These are phyloP conservation scores for Musa beccarii DNA, from an alignment of 176 grass and related monocot genomes.

Conservation along the genomic window DNA sequence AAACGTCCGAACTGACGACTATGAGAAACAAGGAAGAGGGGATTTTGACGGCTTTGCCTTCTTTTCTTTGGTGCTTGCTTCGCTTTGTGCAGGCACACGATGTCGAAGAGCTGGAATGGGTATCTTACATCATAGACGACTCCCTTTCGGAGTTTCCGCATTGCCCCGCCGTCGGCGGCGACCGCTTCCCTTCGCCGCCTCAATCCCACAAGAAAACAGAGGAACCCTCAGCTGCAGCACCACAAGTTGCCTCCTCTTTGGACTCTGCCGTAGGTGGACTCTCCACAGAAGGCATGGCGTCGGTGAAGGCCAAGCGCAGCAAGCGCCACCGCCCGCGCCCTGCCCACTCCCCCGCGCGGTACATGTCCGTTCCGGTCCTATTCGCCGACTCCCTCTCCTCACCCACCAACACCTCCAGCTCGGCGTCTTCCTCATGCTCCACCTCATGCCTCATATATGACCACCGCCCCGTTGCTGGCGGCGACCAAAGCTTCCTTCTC, in stretches of 20 bases:
- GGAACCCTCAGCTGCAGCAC: neutral
- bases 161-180: conserved; percentile 6
- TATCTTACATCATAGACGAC: conserved; percentile 86
- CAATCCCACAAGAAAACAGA: neutral
- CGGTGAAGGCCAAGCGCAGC: conserved; percentile 78
- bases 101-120: conserved; percentile 86
- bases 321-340: conserved; percentile 37
- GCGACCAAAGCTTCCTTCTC: conserved; percentile 1
- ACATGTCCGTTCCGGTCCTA: conserved; percentile 18
- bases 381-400: conserved; percentile 32
- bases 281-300: conserved; percentile 50
- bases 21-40: conserved; percentile 10
- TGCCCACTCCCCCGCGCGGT: conserved; percentile 10
- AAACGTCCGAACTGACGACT: neutral
- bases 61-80: conserved; percentile 9
- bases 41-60: neutral
- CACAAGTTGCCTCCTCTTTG: conserved; percentile 8
- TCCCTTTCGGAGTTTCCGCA: conserved; percentile 56
- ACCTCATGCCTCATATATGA: conserved; percentile 14
- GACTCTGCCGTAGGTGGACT: conserved; percentile 47
- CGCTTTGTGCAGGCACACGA: conserved; percentile 46
- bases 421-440: conserved; percentile 48
- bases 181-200: conserved; percentile 16
- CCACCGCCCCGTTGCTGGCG: no score
- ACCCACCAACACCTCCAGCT: conserved; percentile 40